A percentile compares a stretch with the other conserved stretches of the same genome.
phyloP scores from a whole-genome alignment of 768 basidiomycete species.

The Calocybe indica region DNA sequence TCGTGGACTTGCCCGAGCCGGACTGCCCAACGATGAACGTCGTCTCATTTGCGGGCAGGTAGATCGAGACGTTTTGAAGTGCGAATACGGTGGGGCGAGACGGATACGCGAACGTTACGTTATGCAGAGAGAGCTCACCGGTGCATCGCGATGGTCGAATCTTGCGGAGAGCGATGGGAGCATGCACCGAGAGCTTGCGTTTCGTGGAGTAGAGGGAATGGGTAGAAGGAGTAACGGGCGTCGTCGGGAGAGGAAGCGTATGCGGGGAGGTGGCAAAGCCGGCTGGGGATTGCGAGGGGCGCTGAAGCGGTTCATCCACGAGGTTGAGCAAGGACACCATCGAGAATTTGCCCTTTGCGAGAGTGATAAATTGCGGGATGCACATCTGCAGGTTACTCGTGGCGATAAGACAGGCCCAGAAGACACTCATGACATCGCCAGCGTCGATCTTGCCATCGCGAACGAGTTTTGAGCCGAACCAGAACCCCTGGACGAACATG shows the following conservation, averaged over 20 bases:
- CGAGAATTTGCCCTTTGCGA: conserved; percentile 80
- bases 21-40: conserved; percentile 91
- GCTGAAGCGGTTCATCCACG: conserved; percentile 38
- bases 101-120: conserved; percentile 83
- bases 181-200: conserved; percentile 8
- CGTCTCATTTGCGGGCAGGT: conserved; percentile 67
- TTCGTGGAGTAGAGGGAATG: conserved; percentile 33
- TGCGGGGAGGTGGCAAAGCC: neutral
- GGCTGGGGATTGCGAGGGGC: neutral
- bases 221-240: conserved; percentile 5
- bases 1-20: conserved; percentile 90
- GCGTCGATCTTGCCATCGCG: conserved; percentile 59
- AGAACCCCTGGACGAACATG: conserved; percentile 97
- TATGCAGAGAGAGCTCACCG: conserved; percentile 71
- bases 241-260: conserved; percentile 1
- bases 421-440: conserved; percentile 91
- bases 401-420: conserved; percentile 95
- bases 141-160: conserved; percentile 59
- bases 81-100: conserved; percentile 63
- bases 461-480: conserved; percentile 92
- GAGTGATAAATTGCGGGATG: conserved; percentile 71
- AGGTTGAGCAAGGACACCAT: conserved; percentile 65
- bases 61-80: conserved; percentile 61
- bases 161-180: conserved; percentile 37
- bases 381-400: conserved; percentile 83